These are phyloP conservation scores for Kodamaea fungicola DNA, from an alignment of 1,139 yeast species.

Conservation along the genomic window DNA sequence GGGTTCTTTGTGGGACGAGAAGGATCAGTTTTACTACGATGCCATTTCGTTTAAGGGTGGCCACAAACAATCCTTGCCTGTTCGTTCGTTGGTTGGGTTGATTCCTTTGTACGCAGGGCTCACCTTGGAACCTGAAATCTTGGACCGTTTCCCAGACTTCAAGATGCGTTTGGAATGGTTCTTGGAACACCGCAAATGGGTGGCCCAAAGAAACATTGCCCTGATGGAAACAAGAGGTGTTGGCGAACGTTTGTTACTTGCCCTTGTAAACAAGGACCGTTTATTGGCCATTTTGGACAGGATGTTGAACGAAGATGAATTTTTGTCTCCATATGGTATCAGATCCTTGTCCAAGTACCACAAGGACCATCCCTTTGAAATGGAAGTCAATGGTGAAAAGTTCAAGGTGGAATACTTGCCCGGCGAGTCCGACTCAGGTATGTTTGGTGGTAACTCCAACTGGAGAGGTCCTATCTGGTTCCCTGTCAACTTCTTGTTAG, in stretches of 20 bases:
- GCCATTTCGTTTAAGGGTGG: conserved; percentile 84
- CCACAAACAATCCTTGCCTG: conserved; percentile 71
- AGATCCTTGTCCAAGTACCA: conserved; percentile 88
- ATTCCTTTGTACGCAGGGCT: conserved; percentile 90
- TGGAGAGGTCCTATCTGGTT: conserved; percentile 99
- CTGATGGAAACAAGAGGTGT: conserved; percentile 83
- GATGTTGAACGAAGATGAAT: conserved; percentile 87
- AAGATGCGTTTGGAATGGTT: conserved; percentile 88
- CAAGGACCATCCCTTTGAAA: conserved; percentile 79
- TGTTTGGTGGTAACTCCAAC: conserved; percentile 96
- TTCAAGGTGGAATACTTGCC: conserved; percentile 80
- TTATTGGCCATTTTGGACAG: conserved; percentile 71
- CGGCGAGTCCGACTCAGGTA: conserved; percentile 91
- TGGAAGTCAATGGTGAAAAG: conserved; percentile 78
- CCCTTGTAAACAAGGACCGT: conserved; percentile 81
- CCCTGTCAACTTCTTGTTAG: conserved; percentile 84
- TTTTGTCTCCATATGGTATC: conserved; percentile 82
- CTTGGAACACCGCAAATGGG: conserved; percentile 62
- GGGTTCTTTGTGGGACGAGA: conserved; percentile 85
- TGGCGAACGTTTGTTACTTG: conserved; percentile 77
- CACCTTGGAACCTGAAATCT: conserved; percentile 82
- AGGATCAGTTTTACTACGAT: conserved; percentile 87
- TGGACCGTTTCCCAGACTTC: conserved; percentile 79
- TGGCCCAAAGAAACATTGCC: conserved; percentile 87
- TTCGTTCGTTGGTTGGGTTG: conserved; percentile 86